phyloP scores from a whole-genome alignment of 768 basidiomycete species.

The Macrolepiota fuliginosa region DNA sequence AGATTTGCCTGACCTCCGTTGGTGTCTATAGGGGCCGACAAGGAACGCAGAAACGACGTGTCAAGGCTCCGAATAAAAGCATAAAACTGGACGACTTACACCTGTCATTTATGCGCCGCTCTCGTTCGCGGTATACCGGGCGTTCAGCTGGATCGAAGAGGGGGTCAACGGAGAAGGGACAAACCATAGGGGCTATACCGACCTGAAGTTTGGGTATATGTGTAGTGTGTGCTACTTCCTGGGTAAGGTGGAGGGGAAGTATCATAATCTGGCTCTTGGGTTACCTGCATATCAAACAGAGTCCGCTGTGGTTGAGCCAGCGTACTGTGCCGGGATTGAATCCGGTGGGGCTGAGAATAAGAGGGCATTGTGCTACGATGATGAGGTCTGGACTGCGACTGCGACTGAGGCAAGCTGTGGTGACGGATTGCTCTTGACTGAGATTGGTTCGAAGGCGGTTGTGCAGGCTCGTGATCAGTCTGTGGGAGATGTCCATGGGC shows the following conservation, averaged over 20 bases:
- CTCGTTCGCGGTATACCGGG: not conserved
- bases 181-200: not conserved
- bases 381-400: not conserved
- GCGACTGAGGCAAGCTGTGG: no score
- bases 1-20: not conserved
- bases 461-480: not conserved
- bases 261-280: slow-evolving; percentile 1
- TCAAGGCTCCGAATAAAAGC: not conserved
- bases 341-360: not conserved
- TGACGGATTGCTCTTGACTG: not conserved
- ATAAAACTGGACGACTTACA: slow-evolving; percentile 53
- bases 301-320: not conserved
- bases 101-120: slow-evolving; percentile 59
- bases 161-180: not conserved
- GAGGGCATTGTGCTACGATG: slow-evolving; percentile 1
- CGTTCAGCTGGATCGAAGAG: not conserved
- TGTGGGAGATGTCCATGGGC: slow-evolving; percentile 26
- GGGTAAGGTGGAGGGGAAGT: slow-evolving; percentile 2
- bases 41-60: not conserved
- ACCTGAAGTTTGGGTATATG: not conserved
- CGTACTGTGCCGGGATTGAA: not conserved
- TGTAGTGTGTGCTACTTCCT: not conserved
- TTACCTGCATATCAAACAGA: not conserved
- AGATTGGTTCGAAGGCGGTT: not conserved
- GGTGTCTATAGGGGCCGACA: not conserved